A percentile compares a stretch with the other conserved stretches of the same genome.
phyloP scores from a whole-genome alignment of 768 basidiomycete genomes.

The Lentinula sp. region DNA sequence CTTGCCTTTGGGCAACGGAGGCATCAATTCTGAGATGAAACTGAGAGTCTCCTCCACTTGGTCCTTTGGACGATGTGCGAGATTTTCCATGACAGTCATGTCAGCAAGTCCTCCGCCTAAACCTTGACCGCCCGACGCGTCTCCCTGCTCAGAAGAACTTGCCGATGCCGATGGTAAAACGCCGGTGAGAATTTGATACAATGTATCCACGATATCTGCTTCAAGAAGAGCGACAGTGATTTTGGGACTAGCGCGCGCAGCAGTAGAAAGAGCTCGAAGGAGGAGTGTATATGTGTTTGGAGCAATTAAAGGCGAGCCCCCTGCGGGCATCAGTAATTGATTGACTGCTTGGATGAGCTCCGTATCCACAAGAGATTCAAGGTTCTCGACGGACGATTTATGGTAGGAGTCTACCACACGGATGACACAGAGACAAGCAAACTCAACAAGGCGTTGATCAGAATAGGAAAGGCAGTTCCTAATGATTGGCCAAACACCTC shows the following conservation, averaged over 20 bases:
- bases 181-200: conserved; percentile 94
- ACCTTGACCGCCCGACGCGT: conserved; percentile 61
- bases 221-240: conserved; percentile 84
- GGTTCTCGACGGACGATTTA: conserved; percentile 75
- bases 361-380: conserved; percentile 80
- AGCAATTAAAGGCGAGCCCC: conserved; percentile 80
- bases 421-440: conserved; percentile 91
- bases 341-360: conserved; percentile 81
- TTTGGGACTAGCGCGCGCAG: conserved; percentile 82
- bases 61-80: conserved; percentile 94
- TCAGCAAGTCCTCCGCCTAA: conserved; percentile 86
- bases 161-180: conserved; percentile 69
- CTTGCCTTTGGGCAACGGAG: conserved; percentile 85
- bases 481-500: conserved; percentile 87
- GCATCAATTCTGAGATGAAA: conserved; percentile 86
- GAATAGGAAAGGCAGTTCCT: conserved; percentile 88
- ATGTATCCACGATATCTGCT: conserved; percentile 85
- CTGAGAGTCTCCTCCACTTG: conserved; percentile 93
- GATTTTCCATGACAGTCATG: conserved; percentile 97
- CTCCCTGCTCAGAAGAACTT: conserved; percentile 53
- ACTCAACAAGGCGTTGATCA: conserved; percentile 97
- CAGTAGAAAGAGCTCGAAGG: conserved; percentile 81
- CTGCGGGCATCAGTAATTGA: conserved; percentile 77
- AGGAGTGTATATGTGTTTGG: conserved; percentile 85
- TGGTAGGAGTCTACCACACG: conserved; percentile 91